Percentiles rank a stretch among this genome's conserved stretches.
Evolutionary conservation across 1,284 basidiomycete species (phyloP).

Genomic region (Filobasidium uniguttulatum): DNA sequence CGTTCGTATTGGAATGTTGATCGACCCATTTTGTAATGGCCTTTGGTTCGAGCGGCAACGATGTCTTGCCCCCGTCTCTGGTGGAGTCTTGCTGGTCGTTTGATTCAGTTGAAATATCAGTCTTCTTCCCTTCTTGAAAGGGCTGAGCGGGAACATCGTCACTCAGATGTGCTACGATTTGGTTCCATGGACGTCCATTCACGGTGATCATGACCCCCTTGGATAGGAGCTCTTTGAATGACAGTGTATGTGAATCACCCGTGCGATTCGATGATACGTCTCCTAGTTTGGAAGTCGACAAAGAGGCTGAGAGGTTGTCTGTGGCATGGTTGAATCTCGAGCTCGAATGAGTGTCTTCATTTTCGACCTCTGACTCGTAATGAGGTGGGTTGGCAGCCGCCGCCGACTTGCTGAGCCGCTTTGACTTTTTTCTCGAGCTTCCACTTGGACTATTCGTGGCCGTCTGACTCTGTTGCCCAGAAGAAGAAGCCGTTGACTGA

Average conservation of each 20-base stretch:
- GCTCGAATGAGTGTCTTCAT: too few species aligned
- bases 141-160: conserved; percentile 21
- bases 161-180: conserved; percentile 35
- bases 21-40: too few species aligned
- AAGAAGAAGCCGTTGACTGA: not conserved
- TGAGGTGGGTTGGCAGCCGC: not conserved
- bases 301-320: conserved; percentile 1
- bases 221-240: conserved; percentile 34
- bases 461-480: not conserved
- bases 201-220: conserved; percentile 35
- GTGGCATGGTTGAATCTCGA: too few species aligned
- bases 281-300: conserved; percentile 6
- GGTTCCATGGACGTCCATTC: conserved; percentile 34
- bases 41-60: too few species aligned
- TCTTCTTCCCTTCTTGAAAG: not conserved
- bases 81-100: not conserved
- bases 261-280: not conserved
- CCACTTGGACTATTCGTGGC: too few species aligned
- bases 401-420: not conserved
- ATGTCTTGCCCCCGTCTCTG: not conserved
- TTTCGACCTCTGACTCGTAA: conserved; percentile 23
- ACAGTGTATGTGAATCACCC: too few species aligned
- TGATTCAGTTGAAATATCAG: not conserved
- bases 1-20: not conserved
- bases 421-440: too few species aligned